Percentiles rank a stretch among this genome's conserved stretches.
Evolutionary conservation across 495 filamentous ascomycete genomes (phyloP).

Genomic region (Neurospora sp.): DNA sequence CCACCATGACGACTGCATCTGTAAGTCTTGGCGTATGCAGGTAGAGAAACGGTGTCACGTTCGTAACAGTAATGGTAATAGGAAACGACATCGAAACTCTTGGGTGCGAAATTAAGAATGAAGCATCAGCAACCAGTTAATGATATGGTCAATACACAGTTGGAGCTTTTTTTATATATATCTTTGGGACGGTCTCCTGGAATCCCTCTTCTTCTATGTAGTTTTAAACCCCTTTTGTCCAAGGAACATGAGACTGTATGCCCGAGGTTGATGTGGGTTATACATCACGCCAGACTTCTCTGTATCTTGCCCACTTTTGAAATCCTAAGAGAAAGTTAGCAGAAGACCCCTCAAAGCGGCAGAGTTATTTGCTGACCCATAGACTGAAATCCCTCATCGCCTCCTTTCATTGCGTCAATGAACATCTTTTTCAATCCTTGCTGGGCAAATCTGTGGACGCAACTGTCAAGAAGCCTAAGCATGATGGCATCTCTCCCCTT

Average conservation of each 20-base stretch:
- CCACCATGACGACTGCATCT: neutral
- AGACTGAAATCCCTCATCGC: conserved; percentile 34
- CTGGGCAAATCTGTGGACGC: conserved; percentile 26
- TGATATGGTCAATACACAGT: neutral
- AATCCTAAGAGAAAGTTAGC: conserved; percentile 24
- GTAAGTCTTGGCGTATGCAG: neutral
- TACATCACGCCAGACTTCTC: conserved; percentile 34
- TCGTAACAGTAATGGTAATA: neutral
- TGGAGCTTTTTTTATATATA: neutral
- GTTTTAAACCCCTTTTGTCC: neutral
- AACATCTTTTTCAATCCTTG: conserved; percentile 33
- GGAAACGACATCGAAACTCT: neutral
- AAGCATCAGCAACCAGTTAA: neutral
- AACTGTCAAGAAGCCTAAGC: conserved; percentile 36
- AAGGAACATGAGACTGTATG: neutral
- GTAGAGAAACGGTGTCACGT: neutral
- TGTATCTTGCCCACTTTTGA: conserved; percentile 40
- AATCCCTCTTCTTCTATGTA: neutral
- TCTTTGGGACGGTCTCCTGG: neutral
- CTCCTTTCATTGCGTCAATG: conserved; percentile 34
- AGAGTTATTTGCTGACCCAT: conserved; percentile 27
- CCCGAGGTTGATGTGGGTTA: conserved; percentile 2
- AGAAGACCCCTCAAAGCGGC: neutral
- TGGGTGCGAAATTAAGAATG: neutral
- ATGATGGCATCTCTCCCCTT: conserved; percentile 33